Conservation (phyloP, 768 basidiomycete species). For the Hypholoma sublateritium region DNA sequence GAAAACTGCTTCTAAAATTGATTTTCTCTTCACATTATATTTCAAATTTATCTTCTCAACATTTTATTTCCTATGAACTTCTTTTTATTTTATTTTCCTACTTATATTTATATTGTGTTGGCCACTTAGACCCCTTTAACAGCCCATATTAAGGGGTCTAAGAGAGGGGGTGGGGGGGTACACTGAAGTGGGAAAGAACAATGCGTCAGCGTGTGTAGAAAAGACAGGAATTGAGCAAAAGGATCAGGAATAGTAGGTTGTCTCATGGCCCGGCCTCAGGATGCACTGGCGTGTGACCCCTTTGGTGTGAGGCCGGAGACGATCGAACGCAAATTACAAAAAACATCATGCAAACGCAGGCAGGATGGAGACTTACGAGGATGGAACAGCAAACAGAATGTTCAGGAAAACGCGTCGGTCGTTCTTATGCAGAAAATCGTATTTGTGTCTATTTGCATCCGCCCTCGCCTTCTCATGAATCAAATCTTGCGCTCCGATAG, state of each 20-base stretch:
- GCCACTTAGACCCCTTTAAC: too few species aligned
- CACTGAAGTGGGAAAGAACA: too few species aligned
- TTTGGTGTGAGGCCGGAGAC: constrained; percentile 59
- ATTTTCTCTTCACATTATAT: too few species aligned
- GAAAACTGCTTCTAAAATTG: too few species aligned
- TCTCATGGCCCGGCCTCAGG: constrained; percentile 77
- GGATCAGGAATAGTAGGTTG: constrained; percentile 54
- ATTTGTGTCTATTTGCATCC: constrained; percentile 16
- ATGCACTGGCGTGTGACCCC: constrained; percentile 72
- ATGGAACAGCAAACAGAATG: not conserved
- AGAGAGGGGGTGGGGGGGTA: too few species aligned
- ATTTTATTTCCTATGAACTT: too few species aligned
- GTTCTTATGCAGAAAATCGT: not conserved
- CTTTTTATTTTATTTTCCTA: too few species aligned
- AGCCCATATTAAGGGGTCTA: too few species aligned
- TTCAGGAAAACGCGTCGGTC: not conserved
- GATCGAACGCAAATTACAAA: constrained; percentile 92
- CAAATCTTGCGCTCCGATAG: not conserved
- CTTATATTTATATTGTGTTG: too few species aligned
- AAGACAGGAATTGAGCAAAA: not conserved
- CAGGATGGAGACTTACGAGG: constrained; percentile 14
- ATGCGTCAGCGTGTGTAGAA: too few species aligned
- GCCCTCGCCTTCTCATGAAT: not conserved
- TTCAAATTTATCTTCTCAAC: too few species aligned
- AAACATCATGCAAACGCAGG: constrained; percentile 44